A percentile compares a stretch with the other conserved stretches of the same genome.
phyloP scores from a whole-genome alignment of 2,329 filamentous ascomycete species.

The Aspergillus brasiliensis region DNA sequence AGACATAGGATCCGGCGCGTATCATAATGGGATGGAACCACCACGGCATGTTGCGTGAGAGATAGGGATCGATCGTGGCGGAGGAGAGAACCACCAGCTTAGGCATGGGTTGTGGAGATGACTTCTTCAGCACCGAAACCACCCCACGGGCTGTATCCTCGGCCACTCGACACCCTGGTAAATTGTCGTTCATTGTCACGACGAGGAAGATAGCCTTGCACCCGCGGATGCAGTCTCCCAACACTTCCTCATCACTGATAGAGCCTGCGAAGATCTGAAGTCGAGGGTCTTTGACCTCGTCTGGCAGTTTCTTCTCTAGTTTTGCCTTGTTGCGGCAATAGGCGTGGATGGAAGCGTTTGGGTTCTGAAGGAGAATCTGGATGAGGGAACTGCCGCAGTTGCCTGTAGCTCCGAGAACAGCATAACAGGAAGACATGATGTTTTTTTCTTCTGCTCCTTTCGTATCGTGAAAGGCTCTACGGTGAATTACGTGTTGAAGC shows the following conservation, averaged over 20 bases:
- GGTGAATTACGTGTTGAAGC: too few relatives aligned
- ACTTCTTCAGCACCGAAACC: conserved; percentile 38
- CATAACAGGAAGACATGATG: conserved; percentile 36
- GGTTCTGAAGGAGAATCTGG: conserved; percentile 38
- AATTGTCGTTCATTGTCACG: conserved; percentile 48
- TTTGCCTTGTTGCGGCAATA: conserved; percentile 51
- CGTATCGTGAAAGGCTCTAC: too few relatives aligned
- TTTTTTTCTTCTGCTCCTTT: too few relatives aligned
- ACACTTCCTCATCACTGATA: conserved; percentile 43
- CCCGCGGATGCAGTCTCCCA: conserved; percentile 41
- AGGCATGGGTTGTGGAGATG: conserved; percentile 33
- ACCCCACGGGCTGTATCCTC: conserved; percentile 42
- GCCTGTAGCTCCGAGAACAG: conserved; percentile 48
- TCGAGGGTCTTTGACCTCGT: conserved; percentile 30
- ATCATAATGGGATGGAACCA: conserved; percentile 8
- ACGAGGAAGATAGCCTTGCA: conserved; percentile 44
- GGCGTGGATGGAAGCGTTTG: conserved; percentile 40
- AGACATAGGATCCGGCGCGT: conserved; percentile 10
- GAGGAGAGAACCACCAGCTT: conserved; percentile 50
- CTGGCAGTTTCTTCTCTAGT: conserved; percentile 39
- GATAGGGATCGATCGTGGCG: conserved; percentile 43
- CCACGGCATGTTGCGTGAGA: conserved; percentile 22
- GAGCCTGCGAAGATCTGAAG: conserved; percentile 48
- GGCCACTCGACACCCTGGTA: conserved; percentile 43
- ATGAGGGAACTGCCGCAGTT: conserved; percentile 50